These are phyloP conservation scores for Sordariomycetes sp. DNA, from an alignment of 2,329 filamentous ascomycete species.

Conservation along the genomic window DNA sequence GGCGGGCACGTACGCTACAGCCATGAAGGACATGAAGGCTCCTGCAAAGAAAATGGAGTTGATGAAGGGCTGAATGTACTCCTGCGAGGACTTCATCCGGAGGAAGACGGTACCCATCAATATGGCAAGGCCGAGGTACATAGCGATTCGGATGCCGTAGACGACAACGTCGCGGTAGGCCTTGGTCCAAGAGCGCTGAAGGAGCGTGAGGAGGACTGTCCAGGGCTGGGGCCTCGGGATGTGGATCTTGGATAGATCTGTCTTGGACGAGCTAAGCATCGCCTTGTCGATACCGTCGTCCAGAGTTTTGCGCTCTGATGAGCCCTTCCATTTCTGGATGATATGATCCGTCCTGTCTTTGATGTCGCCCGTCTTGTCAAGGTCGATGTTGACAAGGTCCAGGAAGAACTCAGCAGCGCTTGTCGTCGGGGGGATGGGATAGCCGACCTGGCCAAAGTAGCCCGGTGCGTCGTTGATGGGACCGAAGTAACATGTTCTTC, in stretches of 20 bases:
- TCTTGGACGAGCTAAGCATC: slow-evolving; percentile 13
- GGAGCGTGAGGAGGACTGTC: slow-evolving; percentile 49
- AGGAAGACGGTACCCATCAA: slow-evolving; percentile 88
- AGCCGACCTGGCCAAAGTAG: slow-evolving; percentile 54
- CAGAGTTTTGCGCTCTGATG: slow-evolving; percentile 9
- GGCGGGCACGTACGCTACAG: slow-evolving; percentile 74
- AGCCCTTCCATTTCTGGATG: slow-evolving; percentile 46
- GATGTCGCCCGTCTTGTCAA: slow-evolving; percentile 31
- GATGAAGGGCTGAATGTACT: slow-evolving; percentile 68
- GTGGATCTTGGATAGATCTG: slow-evolving; percentile 5
- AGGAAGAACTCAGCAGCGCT: slow-evolving; percentile 77
- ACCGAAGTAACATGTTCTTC: slow-evolving; percentile 65
- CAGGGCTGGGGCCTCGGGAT: slow-evolving; percentile 30
- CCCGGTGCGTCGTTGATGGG: slow-evolving; percentile 41
- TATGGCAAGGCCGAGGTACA: slow-evolving; percentile 67
- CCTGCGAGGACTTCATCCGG: slow-evolving; percentile 55
- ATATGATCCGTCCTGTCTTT: slow-evolving; percentile 25
- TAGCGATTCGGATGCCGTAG: slow-evolving; percentile 71
- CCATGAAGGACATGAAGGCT: slow-evolving; percentile 73
- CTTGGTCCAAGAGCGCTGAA: slow-evolving; percentile 75
- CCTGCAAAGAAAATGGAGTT: slow-evolving; percentile 73
- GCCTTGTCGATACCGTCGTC: slow-evolving; percentile 15
- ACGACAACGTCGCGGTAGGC: slow-evolving; percentile 74
- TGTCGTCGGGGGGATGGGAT: slow-evolving; percentile 54
- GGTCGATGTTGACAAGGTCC: slow-evolving; percentile 70